phyloP scores from a whole-genome alignment of 1,139 yeast species.

The Blastobotrys proliferans region DNA sequence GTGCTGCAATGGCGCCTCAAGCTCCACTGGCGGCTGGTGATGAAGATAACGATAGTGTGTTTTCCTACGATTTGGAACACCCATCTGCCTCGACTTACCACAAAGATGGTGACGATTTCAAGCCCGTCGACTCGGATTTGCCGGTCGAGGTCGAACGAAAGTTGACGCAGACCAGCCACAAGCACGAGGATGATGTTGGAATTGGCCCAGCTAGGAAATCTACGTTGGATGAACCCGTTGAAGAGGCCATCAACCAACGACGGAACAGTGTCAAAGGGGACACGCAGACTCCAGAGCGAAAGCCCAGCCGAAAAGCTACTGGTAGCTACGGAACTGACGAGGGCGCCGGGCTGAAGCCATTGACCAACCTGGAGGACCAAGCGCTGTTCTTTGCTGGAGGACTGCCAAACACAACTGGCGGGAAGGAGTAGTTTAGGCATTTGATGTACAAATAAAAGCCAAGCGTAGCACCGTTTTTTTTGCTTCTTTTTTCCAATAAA shows the following conservation, averaged over 20 bases:
- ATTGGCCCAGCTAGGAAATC: slow-evolving; percentile 37
- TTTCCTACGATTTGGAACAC: slow-evolving; percentile 36
- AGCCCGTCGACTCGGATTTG: slow-evolving; percentile 33
- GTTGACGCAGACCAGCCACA: slow-evolving; percentile 36
- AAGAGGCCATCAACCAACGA: slow-evolving; percentile 27
- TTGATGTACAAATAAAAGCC: not conserved
- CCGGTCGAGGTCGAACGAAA: slow-evolving; percentile 36
- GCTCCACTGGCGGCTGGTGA: no score
- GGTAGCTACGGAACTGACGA: slow-evolving; percentile 35
- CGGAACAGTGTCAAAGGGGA: slow-evolving; percentile 31
- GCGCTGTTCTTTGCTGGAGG: slow-evolving; percentile 35
- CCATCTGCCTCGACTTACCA: slow-evolving; percentile 32
- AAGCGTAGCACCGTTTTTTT: not conserved
- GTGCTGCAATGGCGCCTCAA: no score
- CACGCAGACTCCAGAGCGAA: slow-evolving; percentile 19
- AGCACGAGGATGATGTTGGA: slow-evolving; percentile 30
- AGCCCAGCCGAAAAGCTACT: slow-evolving; percentile 30
- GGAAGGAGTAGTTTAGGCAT: slow-evolving; percentile 15
- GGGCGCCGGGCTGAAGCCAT: slow-evolving; percentile 29
- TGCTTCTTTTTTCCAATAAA: no score
- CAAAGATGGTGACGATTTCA: slow-evolving; percentile 31
- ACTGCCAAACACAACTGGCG: slow-evolving; percentile 34
- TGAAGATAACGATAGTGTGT: slow-evolving; percentile 31
- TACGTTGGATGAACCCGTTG: slow-evolving; percentile 27
- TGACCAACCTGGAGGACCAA: slow-evolving; percentile 23